Evolutionary conservation across 148 eudicot species (phyloP).

Genomic region (Fallopia convolvulus): DNA sequence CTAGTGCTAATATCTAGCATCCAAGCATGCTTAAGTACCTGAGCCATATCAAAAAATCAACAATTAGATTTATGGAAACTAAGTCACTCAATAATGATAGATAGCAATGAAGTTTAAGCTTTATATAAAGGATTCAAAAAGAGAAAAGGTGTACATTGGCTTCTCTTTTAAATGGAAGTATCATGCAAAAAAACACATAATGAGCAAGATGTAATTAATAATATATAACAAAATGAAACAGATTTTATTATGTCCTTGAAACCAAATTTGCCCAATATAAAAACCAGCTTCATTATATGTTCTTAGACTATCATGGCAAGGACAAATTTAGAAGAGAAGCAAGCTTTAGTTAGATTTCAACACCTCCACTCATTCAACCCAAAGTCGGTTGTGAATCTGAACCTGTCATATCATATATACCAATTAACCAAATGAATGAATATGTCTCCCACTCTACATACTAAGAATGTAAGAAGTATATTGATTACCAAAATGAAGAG

Average conservation of each 20-base stretch:
- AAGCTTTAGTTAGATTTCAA: background rate
- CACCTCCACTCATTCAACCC: background rate
- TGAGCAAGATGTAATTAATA: background rate
- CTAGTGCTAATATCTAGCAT: background rate
- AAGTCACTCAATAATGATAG: background rate
- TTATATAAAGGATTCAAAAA: background rate
- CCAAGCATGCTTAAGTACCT: constrained; percentile 10
- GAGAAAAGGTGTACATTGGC: too few relatives aligned
- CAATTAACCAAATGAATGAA: background rate
- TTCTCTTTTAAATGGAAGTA: background rate
- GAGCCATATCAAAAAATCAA: background rate
- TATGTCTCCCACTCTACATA: too few relatives aligned
- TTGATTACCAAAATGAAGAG: background rate
- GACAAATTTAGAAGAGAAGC: background rate
- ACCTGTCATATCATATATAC: background rate
- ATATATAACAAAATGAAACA: background rate
- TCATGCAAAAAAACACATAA: background rate
- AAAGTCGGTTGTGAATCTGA: background rate
- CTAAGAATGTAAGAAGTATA: background rate
- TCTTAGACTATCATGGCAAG: background rate
- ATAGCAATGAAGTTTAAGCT: background rate
- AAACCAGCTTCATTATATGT: background rate
- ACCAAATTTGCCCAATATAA: background rate
- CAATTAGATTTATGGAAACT: background rate
- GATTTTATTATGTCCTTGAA: background rate